Evolutionary conservation across 2,329 filamentous ascomycete species (phyloP).

Genomic region (Didymella pinodella): DNA sequence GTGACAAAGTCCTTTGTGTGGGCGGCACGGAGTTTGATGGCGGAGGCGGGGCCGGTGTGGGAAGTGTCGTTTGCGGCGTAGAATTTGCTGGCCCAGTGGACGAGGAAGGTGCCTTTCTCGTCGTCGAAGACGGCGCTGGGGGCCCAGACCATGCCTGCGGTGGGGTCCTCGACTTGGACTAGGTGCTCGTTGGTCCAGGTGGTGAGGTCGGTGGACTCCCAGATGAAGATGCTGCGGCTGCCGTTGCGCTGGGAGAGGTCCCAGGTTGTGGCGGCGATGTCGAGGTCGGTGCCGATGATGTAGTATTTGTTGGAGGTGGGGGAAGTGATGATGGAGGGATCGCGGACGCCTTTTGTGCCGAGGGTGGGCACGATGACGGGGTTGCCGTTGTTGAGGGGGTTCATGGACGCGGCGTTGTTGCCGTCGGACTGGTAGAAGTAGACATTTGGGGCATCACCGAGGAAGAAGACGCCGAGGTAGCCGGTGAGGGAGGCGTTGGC

Average conservation of each 20-base stretch:
- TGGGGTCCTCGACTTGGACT: conserved; percentile 58
- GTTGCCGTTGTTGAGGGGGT: not conserved
- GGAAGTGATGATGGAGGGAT: not conserved
- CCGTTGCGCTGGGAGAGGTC: conserved; percentile 62
- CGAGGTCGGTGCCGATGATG: conserved; percentile 55
- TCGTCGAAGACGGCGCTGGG: not conserved
- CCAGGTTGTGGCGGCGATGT: conserved; percentile 63
- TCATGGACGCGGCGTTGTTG: not conserved
- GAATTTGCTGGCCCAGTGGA: not conserved
- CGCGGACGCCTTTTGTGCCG: not conserved
- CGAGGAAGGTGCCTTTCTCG: not conserved
- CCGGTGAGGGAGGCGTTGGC: not conserved
- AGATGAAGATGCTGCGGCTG: conserved; percentile 62
- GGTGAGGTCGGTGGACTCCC: conserved; percentile 62
- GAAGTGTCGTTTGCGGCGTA: not conserved
- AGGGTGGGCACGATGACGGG: not conserved
- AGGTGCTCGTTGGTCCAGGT: conserved; percentile 61
- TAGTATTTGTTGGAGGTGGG: not conserved
- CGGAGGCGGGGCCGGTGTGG: not conserved
- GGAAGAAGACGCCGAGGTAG: not conserved
- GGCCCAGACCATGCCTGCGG: conserved; percentile 13
- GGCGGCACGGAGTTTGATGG: not conserved
- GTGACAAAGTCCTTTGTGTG: not conserved
- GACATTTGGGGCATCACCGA: not conserved
- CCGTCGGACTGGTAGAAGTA: not conserved